Conservation (phyloP, 2,329 filamentous ascomycete species). For the Xylariaceae sp. region DNA sequence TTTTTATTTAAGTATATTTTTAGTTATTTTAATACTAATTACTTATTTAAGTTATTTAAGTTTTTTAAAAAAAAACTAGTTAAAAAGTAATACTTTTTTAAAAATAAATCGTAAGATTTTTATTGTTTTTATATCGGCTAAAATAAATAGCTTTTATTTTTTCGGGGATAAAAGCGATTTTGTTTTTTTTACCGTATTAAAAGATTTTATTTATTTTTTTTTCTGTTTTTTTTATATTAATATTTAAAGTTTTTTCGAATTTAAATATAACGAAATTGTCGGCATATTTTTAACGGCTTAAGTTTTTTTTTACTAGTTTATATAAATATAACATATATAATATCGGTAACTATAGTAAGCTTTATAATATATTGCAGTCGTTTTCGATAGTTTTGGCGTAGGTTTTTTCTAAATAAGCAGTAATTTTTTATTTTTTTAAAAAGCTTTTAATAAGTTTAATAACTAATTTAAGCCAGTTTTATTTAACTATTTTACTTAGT, state of each 20-base stretch:
- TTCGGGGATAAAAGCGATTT: neutral
- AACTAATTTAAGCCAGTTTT: neutral
- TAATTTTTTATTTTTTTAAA: conserved; percentile 2
- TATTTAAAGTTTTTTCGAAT: conserved; percentile 6
- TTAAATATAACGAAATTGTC: conserved; percentile 1
- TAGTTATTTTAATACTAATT: neutral
- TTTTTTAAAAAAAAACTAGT: no score
- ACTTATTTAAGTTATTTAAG: neutral
- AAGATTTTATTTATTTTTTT: conserved; percentile 1
- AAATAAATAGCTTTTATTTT: conserved; percentile 9
- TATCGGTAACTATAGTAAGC: conserved; percentile 3
- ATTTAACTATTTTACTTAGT: conserved; percentile 4
- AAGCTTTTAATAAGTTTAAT: conserved; percentile 8
- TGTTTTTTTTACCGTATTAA: conserved; percentile 2
- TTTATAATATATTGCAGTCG: conserved; percentile 6
- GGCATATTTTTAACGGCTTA: conserved; percentile 1
- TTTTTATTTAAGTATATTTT: conserved; percentile 4
- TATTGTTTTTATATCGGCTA: neutral
- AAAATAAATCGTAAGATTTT: neutral
- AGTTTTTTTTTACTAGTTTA: conserved; percentile 1
- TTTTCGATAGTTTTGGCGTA: conserved; percentile 1
- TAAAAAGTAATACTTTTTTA: neutral
- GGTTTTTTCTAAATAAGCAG: neutral
- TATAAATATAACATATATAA: conserved; percentile 11
- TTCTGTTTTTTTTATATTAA: neutral